Percentiles rank a stretch among this genome's conserved stretches.
Conservation (phyloP, 768 basidiomycete species). For the Boletus subcaerulescens region DNA sequence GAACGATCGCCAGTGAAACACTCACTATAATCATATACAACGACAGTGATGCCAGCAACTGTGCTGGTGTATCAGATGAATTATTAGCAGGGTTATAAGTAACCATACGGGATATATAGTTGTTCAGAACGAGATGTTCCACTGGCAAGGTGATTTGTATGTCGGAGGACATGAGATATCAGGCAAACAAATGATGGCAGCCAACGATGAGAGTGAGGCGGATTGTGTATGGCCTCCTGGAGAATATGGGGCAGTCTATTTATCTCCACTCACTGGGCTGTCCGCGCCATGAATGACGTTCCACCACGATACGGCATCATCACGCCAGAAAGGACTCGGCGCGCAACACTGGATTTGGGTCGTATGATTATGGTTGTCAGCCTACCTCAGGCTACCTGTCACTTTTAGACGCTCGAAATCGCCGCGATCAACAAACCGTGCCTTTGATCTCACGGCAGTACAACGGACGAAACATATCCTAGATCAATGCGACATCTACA, state of each 20-base stretch:
- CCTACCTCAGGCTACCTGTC: no score
- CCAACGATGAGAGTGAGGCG: background rate
- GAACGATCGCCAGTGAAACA: background rate
- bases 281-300: background rate
- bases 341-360: no score
- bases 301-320: no score
- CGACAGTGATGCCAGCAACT: background rate
- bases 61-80: background rate
- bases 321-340: no score
- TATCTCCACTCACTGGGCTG: background rate
- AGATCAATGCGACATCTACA: no score
- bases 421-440: no score
- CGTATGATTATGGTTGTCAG: no score
- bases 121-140: background rate
- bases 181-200: no score
- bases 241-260: background rate
- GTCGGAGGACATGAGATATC: background rate
- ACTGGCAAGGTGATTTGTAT: background rate
- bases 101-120: background rate
- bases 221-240: background rate
- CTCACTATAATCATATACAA: constrained; percentile 2
- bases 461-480: no score
- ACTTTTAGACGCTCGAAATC: no score
- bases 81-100: background rate
- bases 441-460: no score